These are phyloP conservation scores for Hanseniaspora pseudoguilliermondii DNA, from an alignment of 805 yeast species.

Conservation along the genomic window DNA sequence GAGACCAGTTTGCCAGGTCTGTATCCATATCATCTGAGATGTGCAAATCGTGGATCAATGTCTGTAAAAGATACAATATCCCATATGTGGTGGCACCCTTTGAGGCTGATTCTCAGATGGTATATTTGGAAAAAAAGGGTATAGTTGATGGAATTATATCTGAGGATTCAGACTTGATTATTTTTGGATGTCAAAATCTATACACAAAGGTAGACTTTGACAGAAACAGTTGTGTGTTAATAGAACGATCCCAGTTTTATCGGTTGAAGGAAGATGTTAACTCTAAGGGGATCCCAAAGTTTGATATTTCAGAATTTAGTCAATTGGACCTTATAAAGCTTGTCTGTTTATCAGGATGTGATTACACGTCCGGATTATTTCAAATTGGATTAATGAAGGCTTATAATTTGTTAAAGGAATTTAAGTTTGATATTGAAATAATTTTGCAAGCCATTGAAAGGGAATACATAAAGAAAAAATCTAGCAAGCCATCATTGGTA, in stretches of 20 bases:
- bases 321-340: constrained; percentile 53
- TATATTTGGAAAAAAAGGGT: constrained; percentile 63
- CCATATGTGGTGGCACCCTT: constrained; percentile 88
- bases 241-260: constrained; percentile 43
- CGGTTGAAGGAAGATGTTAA: constrained; percentile 23
- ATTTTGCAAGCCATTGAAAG: constrained; percentile 20
- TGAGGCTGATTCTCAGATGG: constrained; percentile 97
- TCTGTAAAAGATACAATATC: constrained; percentile 44
- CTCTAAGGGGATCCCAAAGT: constrained; percentile 26
- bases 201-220: constrained; percentile 70
- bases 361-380: constrained; percentile 76
- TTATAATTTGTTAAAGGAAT: constrained; percentile 41
- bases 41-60: constrained; percentile 76
- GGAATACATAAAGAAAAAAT: constrained; percentile 44
- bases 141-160: constrained; percentile 74
- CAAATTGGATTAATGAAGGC: constrained; percentile 76
- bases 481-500: constrained; percentile 51
- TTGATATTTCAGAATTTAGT: constrained; percentile 39
- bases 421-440: constrained; percentile 15
- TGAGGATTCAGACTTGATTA: constrained; percentile 84
- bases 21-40: constrained; percentile 80
- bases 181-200: constrained; percentile 69
- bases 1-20: constrained; percentile 58
- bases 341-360: constrained; percentile 93
- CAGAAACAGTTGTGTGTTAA: constrained; percentile 52